These are phyloP conservation scores for Fraxinus paxiana DNA, from an alignment of 305 asterid genomes.

Conservation along the genomic window DNA sequence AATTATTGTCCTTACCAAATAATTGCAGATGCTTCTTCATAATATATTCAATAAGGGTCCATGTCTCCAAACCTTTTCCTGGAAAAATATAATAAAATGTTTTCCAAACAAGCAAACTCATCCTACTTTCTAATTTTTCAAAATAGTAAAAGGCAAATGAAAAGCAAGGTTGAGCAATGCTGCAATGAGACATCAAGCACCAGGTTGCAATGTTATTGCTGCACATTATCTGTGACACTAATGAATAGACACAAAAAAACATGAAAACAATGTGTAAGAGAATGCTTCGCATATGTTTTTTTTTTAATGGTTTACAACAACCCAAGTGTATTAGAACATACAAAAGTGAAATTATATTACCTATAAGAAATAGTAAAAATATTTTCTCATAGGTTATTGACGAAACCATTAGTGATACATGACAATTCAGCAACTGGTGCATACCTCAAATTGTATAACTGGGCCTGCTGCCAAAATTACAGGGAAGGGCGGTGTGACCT, in stretches of 20 bases:
- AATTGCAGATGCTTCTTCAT: neutral
- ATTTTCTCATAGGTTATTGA: neutral
- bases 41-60: neutral
- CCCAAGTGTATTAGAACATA: neutral
- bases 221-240: slow-evolving; percentile 1
- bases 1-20: neutral
- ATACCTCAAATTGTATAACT: slow-evolving; percentile 81
- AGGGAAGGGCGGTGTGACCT: slow-evolving; percentile 92
- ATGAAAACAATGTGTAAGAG: neutral
- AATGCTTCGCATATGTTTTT: neutral
- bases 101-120: slow-evolving; percentile 7
- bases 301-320: neutral
- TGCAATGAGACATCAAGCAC: slow-evolving; percentile 1
- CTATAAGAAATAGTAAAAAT: neutral
- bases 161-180: neutral
- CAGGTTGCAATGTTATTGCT: neutral
- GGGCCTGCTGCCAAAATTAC: slow-evolving; percentile 70
- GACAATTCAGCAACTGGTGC: slow-evolving; percentile 15
- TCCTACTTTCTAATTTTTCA: neutral
- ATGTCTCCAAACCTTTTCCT: neutral
- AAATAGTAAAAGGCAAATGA: slow-evolving; percentile 7
- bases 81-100: slow-evolving; percentile 1
- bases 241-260: neutral
- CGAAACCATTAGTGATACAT: slow-evolving; percentile 6
- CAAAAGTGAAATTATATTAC: slow-evolving; percentile 3